phyloP scores from a whole-genome alignment of 352 stramenopile species.

The Pythium brassicae region DNA sequence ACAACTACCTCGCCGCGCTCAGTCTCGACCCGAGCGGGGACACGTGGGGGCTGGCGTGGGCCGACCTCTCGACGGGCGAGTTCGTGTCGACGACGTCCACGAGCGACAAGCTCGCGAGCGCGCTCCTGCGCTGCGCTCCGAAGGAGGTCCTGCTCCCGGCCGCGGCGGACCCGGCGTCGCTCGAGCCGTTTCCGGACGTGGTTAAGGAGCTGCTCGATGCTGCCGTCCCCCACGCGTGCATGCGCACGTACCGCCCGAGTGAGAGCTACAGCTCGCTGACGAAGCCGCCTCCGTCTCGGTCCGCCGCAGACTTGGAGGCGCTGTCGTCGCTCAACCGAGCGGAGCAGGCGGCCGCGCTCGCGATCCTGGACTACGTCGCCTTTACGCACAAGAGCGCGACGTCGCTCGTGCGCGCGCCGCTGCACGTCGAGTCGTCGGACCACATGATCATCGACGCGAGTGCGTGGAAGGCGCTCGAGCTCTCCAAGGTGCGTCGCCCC shows the following conservation, averaged over 20 bases:
- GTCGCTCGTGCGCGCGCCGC: constrained; percentile 29
- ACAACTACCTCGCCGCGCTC: constrained; percentile 72
- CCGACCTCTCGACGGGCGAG: constrained; percentile 74
- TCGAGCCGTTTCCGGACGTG: constrained; percentile 14
- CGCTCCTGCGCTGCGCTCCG: constrained; percentile 55
- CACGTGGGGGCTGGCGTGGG: constrained; percentile 60
- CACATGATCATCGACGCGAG: constrained; percentile 82
- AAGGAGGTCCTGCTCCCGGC: constrained; percentile 65
- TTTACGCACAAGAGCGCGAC: constrained; percentile 49
- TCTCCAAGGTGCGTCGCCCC: constrained; percentile 47
- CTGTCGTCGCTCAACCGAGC: constrained; percentile 11
- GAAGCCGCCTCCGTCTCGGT: neutral
- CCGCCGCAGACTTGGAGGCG: neutral
- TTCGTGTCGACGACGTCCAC: constrained; percentile 63
- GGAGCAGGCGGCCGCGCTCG: constrained; percentile 36
- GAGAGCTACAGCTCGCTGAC: constrained; percentile 14
- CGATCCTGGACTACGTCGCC: constrained; percentile 62
- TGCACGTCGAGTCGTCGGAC: constrained; percentile 60
- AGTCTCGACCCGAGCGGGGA: constrained; percentile 16
- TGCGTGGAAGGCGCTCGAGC: constrained; percentile 64
- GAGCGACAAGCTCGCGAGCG: constrained; percentile 50
- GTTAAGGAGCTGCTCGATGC: constrained; percentile 27
- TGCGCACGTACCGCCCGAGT: constrained; percentile 54
- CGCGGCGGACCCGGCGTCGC: neutral
- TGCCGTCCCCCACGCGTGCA: constrained; percentile 41